phyloP scores from a whole-genome alignment of 1,284 basidiomycete genomes.

The Boletus hoseneyae region DNA sequence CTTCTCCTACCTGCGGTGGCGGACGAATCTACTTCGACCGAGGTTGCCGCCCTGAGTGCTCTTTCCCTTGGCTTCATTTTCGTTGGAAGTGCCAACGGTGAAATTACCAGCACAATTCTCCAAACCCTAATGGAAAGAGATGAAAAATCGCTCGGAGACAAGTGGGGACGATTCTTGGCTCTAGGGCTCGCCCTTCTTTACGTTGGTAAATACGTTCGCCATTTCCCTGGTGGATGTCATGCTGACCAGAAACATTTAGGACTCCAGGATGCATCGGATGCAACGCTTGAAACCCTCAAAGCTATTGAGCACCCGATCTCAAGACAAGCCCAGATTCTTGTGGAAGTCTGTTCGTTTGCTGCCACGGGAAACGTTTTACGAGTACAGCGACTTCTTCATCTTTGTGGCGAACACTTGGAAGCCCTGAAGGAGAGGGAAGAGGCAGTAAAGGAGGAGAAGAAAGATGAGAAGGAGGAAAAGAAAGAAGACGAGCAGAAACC shows the following conservation, averaged over 20 bases:
- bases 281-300: slow-evolving; percentile 93
- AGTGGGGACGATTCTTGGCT: slow-evolving; percentile 92
- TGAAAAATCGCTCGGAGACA: slow-evolving; percentile 77
- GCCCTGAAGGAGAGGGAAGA: slow-evolving; percentile 54
- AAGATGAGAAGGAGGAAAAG: slow-evolving; percentile 54
- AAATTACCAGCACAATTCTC: slow-evolving; percentile 86
- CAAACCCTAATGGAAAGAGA: slow-evolving; percentile 91
- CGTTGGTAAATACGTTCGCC: slow-evolving; percentile 58
- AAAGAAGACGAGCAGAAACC: slow-evolving; percentile 49
- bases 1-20: slow-evolving; percentile 77
- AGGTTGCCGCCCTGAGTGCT: slow-evolving; percentile 84
- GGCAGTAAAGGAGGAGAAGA: slow-evolving; percentile 51
- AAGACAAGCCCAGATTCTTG: slow-evolving; percentile 88
- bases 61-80: slow-evolving; percentile 94
- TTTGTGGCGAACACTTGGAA: slow-evolving; percentile 89
- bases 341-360: slow-evolving; percentile 93
- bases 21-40: slow-evolving; percentile 84
- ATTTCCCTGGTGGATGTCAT: background rate
- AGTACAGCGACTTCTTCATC: slow-evolving; percentile 90
- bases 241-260: slow-evolving; percentile 43
- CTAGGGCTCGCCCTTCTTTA: slow-evolving; percentile 91
- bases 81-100: slow-evolving; percentile 93
- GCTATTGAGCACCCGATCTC: slow-evolving; percentile 93
- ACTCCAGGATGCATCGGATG: slow-evolving; percentile 88
- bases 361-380: slow-evolving; percentile 96